Percentiles rank a stretch among this genome's conserved stretches.
phyloP scores from a whole-genome alignment of 345 rosid species.

The Acer yangbiense region DNA sequence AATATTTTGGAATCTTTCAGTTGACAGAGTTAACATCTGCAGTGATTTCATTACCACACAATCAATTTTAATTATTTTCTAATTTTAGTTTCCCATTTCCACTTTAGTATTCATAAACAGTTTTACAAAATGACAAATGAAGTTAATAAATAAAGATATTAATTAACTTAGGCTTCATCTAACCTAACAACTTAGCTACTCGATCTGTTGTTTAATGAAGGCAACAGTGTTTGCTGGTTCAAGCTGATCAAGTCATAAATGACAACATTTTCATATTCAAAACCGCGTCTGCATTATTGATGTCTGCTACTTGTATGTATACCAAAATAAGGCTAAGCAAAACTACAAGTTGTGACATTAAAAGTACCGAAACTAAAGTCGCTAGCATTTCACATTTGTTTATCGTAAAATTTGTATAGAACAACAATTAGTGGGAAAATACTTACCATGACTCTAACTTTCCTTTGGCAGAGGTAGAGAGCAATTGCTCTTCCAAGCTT shows the following conservation, averaged over 20 bases:
- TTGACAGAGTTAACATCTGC: slow-evolving; percentile 88
- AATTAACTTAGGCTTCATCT: not conserved
- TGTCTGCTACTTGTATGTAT: not conserved
- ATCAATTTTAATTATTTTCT: not conserved
- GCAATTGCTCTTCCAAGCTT: slow-evolving; percentile 98
- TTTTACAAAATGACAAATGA: too few species aligned
- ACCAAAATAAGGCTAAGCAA: not conserved
- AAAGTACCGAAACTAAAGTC: not conserved
- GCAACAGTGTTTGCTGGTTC: not conserved
- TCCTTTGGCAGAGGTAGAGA: slow-evolving; percentile 80
- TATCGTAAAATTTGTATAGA: too few species aligned
- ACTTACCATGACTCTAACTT: slow-evolving; percentile 87
- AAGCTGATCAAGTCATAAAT: too few species aligned
- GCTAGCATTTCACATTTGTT: too few species aligned
- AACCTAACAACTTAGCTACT: not conserved
- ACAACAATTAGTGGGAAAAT: not conserved
- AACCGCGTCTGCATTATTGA: not conserved
- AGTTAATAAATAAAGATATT: not conserved
- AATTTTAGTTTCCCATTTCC: not conserved
- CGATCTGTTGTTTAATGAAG: not conserved
- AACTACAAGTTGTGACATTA: not conserved
- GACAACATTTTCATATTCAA: too few species aligned
- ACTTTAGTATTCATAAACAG: too few species aligned
- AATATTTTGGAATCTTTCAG: slow-evolving; percentile 85
- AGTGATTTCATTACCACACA: not conserved